Evolutionary conservation across 441 rosid genomes (phyloP), one percentile per base, ranked within the genome.

Genomic region (Croton setiger): DNA sequence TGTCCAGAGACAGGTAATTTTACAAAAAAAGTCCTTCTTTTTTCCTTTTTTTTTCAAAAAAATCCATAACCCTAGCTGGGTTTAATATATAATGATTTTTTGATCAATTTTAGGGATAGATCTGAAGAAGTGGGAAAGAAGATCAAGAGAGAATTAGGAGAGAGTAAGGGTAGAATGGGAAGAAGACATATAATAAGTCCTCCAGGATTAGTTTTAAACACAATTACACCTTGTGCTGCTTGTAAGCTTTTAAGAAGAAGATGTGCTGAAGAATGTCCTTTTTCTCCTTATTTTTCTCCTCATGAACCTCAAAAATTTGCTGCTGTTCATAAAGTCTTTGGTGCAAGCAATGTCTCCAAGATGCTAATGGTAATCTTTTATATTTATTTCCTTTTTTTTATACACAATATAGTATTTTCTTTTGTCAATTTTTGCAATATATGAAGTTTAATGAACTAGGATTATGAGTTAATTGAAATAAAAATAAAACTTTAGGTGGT

Each of bases 241-340:
- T 92, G 98, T 85, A 92, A 92, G 80, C 86, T 90, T 52, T 81
- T 90, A 75, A 86, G 97, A 75, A 83, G 98, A 80, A 88, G 87
- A 71, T 92, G 98, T 78, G 78, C 90, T 81, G 89, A 92, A 14
- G 91, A 87, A 11, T 92, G 98, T 87, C 84, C 90, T n/a, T 92
- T 92, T 47, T 87, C 98, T 52, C 98, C 98, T 18, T 90, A 92
- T 69, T 92, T 92, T 59, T 94, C 98, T 23, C 92, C 98, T 0
- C 94, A 88, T 76, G 98, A 92, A 82, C 97, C 98, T 39, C 98
- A 90, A 76, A 92, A 90, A 62, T 92, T 92, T 78, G 92, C 87
- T 61, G 86, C 91, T 56, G 97, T 92, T 62, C 98, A 92, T 84
- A 92, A 92, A 74, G 88, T 92, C 75, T 92, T 90, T 73, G 98